phyloP scores from a whole-genome alignment of 345 rosid species.

The Hirschfeldia incana region DNA sequence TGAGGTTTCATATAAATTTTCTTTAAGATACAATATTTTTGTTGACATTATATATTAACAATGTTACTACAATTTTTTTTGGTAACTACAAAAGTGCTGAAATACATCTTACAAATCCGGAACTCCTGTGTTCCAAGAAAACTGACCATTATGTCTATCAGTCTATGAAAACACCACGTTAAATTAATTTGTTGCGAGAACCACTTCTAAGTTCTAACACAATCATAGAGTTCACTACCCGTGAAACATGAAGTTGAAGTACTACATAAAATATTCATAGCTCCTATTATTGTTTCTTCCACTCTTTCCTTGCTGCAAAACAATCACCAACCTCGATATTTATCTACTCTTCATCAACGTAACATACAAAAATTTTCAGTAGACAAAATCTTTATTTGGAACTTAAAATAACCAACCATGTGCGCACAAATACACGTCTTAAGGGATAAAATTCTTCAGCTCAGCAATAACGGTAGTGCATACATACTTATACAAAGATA shows the following conservation, averaged over 20 bases:
- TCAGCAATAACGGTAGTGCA: not conserved
- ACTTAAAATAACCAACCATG: not conserved
- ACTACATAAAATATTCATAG: not conserved
- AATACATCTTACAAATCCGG: not conserved
- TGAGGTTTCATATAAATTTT: not conserved
- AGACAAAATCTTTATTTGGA: not conserved
- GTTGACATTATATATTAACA: not conserved
- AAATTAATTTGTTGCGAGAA: too few species aligned
- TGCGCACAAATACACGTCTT: not conserved
- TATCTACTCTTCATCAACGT: not conserved
- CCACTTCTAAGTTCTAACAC: too few species aligned
- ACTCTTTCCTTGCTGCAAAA: not conserved
- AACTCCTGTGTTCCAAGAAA: not conserved
- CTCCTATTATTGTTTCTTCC: not conserved
- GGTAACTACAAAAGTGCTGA: not conserved
- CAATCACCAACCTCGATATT: not conserved
- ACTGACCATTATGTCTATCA: not conserved
- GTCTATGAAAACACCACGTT: not conserved
- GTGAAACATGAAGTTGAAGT: too few species aligned
- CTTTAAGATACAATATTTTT: too few species aligned
- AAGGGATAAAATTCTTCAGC: not conserved
- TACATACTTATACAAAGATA: slow-evolving; percentile 3
- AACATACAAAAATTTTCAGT: not conserved
- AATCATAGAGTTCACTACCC: too few species aligned
- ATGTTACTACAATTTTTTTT: not conserved